A percentile compares a stretch with the other conserved stretches of the same genome.
These are phyloP conservation scores for Oropetium thomaeum DNA, from an alignment of 176 grass and related monocot genomes.

Conservation along the genomic window DNA sequence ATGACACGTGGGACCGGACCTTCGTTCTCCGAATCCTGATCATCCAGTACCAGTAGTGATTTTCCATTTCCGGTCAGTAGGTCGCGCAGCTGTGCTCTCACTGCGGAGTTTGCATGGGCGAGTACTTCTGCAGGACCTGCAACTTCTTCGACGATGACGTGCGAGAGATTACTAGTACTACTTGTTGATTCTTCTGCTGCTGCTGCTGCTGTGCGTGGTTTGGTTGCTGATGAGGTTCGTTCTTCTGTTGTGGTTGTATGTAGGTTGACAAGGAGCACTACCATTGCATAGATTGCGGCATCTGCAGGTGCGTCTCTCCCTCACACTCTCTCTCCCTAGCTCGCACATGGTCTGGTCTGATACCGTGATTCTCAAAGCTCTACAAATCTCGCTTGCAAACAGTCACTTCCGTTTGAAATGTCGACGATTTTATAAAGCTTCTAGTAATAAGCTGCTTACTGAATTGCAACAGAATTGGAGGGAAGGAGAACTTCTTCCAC, in stretches of 20 bases:
- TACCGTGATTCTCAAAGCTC: no score
- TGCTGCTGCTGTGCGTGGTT: no score
- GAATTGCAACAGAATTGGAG: slow-evolving; percentile 62
- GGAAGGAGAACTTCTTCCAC: slow-evolving; percentile 81
- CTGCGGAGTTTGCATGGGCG: slow-evolving; percentile 82
- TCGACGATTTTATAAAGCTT: not conserved
- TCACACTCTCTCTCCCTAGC: no score
- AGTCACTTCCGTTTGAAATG: not conserved
- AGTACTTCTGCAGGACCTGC: slow-evolving; percentile 78
- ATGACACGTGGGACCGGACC: not conserved
- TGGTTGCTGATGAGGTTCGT: slow-evolving; percentile 21
- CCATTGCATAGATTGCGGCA: slow-evolving; percentile 81
- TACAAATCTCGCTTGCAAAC: not conserved
- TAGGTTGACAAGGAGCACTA: slow-evolving; percentile 73
- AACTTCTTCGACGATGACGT: slow-evolving; percentile 84
- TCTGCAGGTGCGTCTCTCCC: slow-evolving; percentile 63
- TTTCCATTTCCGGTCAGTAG: slow-evolving; percentile 25
- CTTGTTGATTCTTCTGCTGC: not conserved
- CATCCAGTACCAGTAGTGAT: no score
- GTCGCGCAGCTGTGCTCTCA: slow-evolving; percentile 45
- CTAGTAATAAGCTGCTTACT: slow-evolving; percentile 23
- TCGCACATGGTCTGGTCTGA: no score
- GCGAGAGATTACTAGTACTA: not conserved
- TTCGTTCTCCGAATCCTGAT: not conserved
- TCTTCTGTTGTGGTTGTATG: not conserved